Conservation (phyloP, 768 basidiomycete species). For the Boletus subcaerulescens region DNA sequence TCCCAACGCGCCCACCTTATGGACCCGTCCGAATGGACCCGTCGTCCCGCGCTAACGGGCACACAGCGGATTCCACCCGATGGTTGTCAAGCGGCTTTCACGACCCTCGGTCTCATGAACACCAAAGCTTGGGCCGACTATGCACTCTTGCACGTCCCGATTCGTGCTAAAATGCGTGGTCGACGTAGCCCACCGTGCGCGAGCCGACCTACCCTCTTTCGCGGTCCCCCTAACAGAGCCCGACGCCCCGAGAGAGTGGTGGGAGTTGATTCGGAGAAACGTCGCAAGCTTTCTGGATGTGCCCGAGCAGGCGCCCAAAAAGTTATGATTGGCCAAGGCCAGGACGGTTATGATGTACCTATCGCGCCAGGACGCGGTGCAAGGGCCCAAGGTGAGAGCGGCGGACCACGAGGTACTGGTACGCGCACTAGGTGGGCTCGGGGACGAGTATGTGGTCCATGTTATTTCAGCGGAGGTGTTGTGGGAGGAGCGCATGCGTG, state of each 20-base stretch:
- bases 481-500: conserved; percentile 62
- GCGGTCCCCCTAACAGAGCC: conserved; percentile 44
- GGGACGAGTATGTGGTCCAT: conserved; percentile 52
- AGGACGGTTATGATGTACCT: conserved; percentile 65
- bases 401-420: conserved; percentile 63
- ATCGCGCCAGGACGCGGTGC: conserved; percentile 52
- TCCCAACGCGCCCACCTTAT: conserved; percentile 63
- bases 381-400: conserved; percentile 48
- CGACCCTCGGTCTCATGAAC: conserved; percentile 64
- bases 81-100: conserved; percentile 71
- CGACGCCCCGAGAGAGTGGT: conserved; percentile 58
- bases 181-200: conserved; percentile 51
- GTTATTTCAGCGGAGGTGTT: conserved; percentile 49
- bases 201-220: conserved; percentile 22
- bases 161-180: conserved; percentile 78
- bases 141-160: conserved; percentile 58
- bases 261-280: conserved; percentile 51
- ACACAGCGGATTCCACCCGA: conserved; percentile 68
- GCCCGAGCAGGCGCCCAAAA: conserved; percentile 17
- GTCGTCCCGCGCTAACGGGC: conserved; percentile 41
- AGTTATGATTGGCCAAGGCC: conserved; percentile 17
- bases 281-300: conserved; percentile 44
- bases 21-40: conserved; percentile 27
- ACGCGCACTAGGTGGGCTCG: conserved; percentile 51
- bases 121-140: conserved; percentile 80